A percentile compares a stretch with the other conserved stretches of the same genome.
These are phyloP conservation scores for Miamiensis avidus DNA, from an alignment of 169 alveolate genomes.

Conservation along the genomic window DNA sequence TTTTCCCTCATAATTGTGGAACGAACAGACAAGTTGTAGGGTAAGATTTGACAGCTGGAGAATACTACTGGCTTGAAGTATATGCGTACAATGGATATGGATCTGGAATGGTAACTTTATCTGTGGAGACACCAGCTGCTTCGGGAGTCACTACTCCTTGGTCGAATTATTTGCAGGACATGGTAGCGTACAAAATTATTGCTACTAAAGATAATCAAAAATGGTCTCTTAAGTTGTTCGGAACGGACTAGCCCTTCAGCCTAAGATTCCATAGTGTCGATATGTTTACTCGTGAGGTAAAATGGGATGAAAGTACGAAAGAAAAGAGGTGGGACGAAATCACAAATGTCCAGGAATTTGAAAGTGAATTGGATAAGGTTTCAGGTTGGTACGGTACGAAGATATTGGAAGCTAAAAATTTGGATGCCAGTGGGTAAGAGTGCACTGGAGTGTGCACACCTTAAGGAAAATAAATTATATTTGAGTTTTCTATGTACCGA, in stretches of 20 bases:
- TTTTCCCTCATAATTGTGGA: background rate
- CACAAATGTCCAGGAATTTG: background rate
- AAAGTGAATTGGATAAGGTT: background rate
- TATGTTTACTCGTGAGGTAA: background rate
- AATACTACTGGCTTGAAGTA: slow-evolving; percentile 25
- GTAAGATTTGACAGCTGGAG: slow-evolving; percentile 1
- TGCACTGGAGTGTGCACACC: background rate
- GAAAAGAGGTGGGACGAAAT: background rate
- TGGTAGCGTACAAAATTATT: background rate
- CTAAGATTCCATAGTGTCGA: background rate
- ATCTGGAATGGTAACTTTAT: slow-evolving; percentile 15
- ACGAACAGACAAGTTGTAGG: background rate
- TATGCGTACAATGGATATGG: slow-evolving; percentile 10
- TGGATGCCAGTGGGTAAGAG: background rate
- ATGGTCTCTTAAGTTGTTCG: background rate
- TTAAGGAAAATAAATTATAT: background rate
- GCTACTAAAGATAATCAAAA: background rate
- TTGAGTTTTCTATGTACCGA: background rate
- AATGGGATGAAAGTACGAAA: background rate
- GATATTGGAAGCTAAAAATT: background rate
- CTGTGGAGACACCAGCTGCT: slow-evolving; percentile 11
- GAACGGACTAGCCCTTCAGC: background rate
- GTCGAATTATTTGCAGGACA: background rate
- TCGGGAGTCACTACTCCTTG: background rate
- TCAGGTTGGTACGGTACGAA: background rate